These are phyloP conservation scores for Apophysomyces elegans DNA, from an alignment of 371 early-diverging fungal genomes.

Conservation along the genomic window DNA sequence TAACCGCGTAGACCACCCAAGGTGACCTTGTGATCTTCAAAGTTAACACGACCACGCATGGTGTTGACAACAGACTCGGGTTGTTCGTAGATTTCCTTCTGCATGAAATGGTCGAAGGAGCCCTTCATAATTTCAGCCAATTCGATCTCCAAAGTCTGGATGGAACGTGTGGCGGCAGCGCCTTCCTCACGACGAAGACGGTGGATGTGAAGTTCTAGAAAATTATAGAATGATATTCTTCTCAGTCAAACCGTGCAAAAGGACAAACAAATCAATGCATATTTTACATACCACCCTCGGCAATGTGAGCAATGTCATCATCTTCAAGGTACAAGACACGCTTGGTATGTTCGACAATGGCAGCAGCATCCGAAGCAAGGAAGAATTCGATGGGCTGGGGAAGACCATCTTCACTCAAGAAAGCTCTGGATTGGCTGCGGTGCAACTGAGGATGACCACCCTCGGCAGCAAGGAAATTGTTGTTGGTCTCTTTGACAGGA, in stretches of 20 bases:
- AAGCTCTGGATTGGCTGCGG: constrained; percentile 90
- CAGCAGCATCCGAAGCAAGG: constrained; percentile 96
- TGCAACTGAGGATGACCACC: constrained; percentile 62
- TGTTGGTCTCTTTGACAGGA: constrained; percentile 30
- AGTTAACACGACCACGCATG: constrained; percentile 98
- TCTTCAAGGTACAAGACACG: constrained; percentile 97
- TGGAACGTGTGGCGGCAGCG: constrained; percentile 82
- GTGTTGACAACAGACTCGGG: constrained; percentile 98
- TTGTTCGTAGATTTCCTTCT: constrained; percentile 99
- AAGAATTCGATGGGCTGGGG: constrained; percentile 96
- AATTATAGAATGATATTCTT: neutral
- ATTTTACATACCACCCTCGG: constrained; percentile 64
- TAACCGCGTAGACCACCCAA: constrained; percentile 93
- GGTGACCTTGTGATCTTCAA: constrained; percentile 85
- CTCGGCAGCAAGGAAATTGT: constrained; percentile 40
- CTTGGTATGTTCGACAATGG: constrained; percentile 98
- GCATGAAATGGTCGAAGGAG: constrained; percentile 97
- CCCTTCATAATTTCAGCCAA: constrained; percentile 97
- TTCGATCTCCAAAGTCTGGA: constrained; percentile 97
- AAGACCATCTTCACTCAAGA: constrained; percentile 88
- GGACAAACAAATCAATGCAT: neutral
- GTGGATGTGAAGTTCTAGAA: constrained; percentile 90
- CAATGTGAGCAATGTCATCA: constrained; percentile 97
- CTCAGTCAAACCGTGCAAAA: neutral
- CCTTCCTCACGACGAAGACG: constrained; percentile 92